These are phyloP conservation scores for Phytophthora boehmeriae DNA, from an alignment of 352 stramenopile genomes.

Conservation along the genomic window DNA sequence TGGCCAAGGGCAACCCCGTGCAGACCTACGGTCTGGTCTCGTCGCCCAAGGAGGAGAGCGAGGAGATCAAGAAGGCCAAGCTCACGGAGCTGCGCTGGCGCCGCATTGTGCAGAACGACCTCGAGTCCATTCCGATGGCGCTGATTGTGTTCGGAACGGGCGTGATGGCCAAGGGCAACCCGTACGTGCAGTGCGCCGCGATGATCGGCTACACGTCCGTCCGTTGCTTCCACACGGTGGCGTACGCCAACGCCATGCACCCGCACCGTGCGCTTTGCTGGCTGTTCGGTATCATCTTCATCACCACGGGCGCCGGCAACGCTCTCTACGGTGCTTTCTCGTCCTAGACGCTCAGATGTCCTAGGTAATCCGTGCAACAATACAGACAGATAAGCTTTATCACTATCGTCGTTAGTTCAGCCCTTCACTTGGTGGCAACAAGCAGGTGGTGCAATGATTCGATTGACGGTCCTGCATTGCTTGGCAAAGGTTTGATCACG, in stretches of 20 bases:
- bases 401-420: no score
- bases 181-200: slow-evolving; percentile 31
- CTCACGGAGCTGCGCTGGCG: slow-evolving; percentile 49
- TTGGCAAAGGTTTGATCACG: no score
- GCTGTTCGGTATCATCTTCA: slow-evolving; percentile 47
- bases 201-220: slow-evolving; percentile 53
- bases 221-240: slow-evolving; percentile 50
- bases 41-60: slow-evolving; percentile 29
- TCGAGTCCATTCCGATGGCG: slow-evolving; percentile 61
- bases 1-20: slow-evolving; percentile 42
- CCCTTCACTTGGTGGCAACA: no score
- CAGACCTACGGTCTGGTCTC: slow-evolving; percentile 48
- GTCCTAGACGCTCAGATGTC: slow-evolving; percentile 10
- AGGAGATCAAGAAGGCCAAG: slow-evolving; percentile 39
- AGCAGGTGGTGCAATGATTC: no score
- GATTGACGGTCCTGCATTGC: no score
- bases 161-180: slow-evolving; percentile 38
- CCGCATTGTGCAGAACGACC: slow-evolving; percentile 64
- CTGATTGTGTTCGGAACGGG: slow-evolving; percentile 51
- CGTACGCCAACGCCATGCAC: slow-evolving; percentile 55
- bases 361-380: slow-evolving; percentile 10
- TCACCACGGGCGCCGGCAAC: slow-evolving; percentile 34
- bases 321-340: slow-evolving; percentile 39
- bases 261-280: slow-evolving; percentile 50
- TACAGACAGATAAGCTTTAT: neutral